Conservation (phyloP, 2,329 filamentous ascomycete genomes). For the Shiraia bambusicola region DNA sequence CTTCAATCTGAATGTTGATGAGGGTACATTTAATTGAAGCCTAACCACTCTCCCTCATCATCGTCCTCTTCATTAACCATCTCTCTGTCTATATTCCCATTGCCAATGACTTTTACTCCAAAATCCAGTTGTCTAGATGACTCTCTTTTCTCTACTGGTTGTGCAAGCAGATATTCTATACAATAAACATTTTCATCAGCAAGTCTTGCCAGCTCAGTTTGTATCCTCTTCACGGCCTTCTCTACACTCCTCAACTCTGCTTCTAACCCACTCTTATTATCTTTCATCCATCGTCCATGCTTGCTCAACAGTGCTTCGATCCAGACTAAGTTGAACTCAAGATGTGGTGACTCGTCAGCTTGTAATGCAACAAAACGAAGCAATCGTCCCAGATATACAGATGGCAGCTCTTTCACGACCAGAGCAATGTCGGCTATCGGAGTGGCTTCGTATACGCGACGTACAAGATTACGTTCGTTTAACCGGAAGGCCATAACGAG, state of each 20-base stretch:
- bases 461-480: slow-evolving; percentile 79
- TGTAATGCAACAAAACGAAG: slow-evolving; percentile 86
- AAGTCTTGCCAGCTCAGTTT: slow-evolving; percentile 77
- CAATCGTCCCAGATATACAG: slow-evolving; percentile 81
- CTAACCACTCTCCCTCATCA: slow-evolving; percentile 55
- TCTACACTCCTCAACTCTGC: slow-evolving; percentile 82
- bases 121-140: slow-evolving; percentile 32
- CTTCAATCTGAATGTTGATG: too few relatives aligned
- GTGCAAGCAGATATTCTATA: slow-evolving; percentile 75
- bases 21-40: slow-evolving; percentile 45
- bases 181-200: slow-evolving; percentile 88
- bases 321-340: slow-evolving; percentile 95
- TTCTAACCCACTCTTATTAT: slow-evolving; percentile 76
- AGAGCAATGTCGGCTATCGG: slow-evolving; percentile 74
- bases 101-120: slow-evolving; percentile 32
- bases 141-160: slow-evolving; percentile 45
- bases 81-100: slow-evolving; percentile 41
- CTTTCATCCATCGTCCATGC: slow-evolving; percentile 83
- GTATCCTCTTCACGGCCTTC: slow-evolving; percentile 76
- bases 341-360: slow-evolving; percentile 85
- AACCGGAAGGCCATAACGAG: slow-evolving; percentile 96
- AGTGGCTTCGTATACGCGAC: slow-evolving; percentile 80
- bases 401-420: slow-evolving; percentile 76
- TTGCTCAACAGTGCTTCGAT: slow-evolving; percentile 77
- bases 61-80: slow-evolving; percentile 36